These are phyloP conservation scores for Lasiosphaeria ovina DNA, from an alignment of 495 filamentous ascomycete species.

Conservation along the genomic window DNA sequence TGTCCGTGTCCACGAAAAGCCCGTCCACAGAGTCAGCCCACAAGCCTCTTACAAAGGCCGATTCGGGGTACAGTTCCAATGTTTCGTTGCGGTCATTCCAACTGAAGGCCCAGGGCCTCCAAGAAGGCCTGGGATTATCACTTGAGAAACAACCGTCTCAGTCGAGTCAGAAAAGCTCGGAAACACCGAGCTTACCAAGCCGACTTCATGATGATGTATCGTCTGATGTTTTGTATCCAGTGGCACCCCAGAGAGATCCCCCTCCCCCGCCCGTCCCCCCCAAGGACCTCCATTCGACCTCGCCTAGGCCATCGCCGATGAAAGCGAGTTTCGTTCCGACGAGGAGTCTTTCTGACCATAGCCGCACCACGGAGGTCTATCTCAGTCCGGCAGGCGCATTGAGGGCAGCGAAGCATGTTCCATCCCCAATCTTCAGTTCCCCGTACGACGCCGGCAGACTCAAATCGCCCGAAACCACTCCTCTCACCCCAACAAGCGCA, in stretches of 20 bases:
- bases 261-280: conserved; percentile 33
- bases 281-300: conserved; percentile 23
- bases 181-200: conserved; percentile 10
- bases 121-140: conserved; percentile 7
- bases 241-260: conserved; percentile 19
- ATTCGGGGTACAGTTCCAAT: conserved; percentile 58
- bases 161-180: conserved; percentile 6
- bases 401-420: conserved; percentile 6
- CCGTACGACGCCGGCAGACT: conserved; percentile 7
- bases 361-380: neutral
- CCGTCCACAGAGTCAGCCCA: conserved; percentile 34
- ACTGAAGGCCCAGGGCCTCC: conserved; percentile 13
- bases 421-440: conserved; percentile 11
- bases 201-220: no score
- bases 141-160: conserved; percentile 18
- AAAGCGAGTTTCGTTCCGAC: conserved; percentile 7
- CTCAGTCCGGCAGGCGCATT: conserved; percentile 1
- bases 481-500: conserved; percentile 27
- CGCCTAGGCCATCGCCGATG: conserved; percentile 4
- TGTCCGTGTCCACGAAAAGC: conserved; percentile 34
- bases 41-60: conserved; percentile 49
- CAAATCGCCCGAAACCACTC: conserved; percentile 22
- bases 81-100: conserved; percentile 49
- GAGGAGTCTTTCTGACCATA: conserved; percentile 8
- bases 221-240: neutral